phyloP scores from a whole-genome alignment of 257 asterid species.

The Ajuga chamaepitys region DNA sequence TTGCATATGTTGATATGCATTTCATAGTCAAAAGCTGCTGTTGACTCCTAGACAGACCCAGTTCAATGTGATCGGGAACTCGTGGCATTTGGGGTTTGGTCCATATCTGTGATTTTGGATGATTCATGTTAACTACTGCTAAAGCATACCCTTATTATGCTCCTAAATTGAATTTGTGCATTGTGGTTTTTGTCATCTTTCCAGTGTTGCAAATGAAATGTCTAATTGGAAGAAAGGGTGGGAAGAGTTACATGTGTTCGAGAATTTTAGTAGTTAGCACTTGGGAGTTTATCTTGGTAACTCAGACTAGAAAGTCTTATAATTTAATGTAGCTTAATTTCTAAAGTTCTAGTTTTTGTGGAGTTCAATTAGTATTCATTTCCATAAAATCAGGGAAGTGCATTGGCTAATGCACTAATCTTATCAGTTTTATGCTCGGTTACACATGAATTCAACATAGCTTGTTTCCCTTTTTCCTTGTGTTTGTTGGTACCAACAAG shows the following conservation, averaged over 20 bases:
- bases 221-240: background rate
- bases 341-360: background rate
- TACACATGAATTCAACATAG: conserved; percentile 3
- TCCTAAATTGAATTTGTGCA: background rate
- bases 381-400: background rate
- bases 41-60: background rate
- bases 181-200: conserved; percentile 6
- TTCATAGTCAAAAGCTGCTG: background rate
- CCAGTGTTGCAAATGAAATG: background rate
- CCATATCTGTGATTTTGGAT: background rate
- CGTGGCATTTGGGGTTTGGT: background rate
- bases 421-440: background rate
- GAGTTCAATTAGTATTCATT: background rate
- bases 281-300: background rate
- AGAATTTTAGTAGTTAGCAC: background rate
- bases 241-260: background rate
- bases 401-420: background rate
- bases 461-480: background rate
- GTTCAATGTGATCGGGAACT: background rate
- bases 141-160: background rate
- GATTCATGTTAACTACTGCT: background rate
- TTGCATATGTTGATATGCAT: background rate
- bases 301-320: background rate
- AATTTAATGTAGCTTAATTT: background rate
- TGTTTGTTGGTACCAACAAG: no score